A percentile compares a stretch with the other conserved stretches of the same genome.
Conservation (phyloP, 768 basidiomycete species). For the Leccinum subtestaceum region DNA sequence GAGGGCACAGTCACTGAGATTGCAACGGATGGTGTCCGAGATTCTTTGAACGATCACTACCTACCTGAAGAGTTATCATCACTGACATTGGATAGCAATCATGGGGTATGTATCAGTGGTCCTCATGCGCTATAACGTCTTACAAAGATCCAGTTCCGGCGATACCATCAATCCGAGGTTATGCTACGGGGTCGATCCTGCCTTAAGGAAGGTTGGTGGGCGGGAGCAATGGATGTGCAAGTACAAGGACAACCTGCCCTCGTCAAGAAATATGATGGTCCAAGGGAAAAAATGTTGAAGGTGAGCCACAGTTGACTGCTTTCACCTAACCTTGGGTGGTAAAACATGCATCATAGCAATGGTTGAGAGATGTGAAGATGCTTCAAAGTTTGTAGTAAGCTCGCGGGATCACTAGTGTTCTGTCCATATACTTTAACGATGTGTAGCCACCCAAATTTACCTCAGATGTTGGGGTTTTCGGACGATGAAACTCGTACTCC, state of each 20-base stretch:
- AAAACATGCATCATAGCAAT: constrained; percentile 33
- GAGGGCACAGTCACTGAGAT: constrained; percentile 22
- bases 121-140: background rate
- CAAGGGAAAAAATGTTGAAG: constrained; percentile 30
- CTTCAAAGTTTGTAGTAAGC: constrained; percentile 50
- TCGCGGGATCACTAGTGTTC: background rate
- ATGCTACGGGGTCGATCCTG: constrained; percentile 35
- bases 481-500: constrained; percentile 43
- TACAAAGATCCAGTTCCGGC: constrained; percentile 37
- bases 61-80: constrained; percentile 22
- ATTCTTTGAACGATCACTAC: constrained; percentile 21
- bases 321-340: background rate
- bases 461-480: constrained; percentile 52
- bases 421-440: background rate
- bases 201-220: constrained; percentile 48
- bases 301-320: constrained; percentile 18
- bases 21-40: constrained; percentile 13
- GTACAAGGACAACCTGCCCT: constrained; percentile 39
- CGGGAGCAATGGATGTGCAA: constrained; percentile 40
- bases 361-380: constrained; percentile 49
- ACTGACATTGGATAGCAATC: constrained; percentile 26
- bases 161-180: constrained; percentile 51
- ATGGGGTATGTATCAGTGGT: constrained; percentile 29
- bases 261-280: constrained; percentile 45
- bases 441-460: constrained; percentile 48